Evolutionary conservation across 257 asterid genomes (phyloP).

Genomic region (Gynochthodes officinalis): DNA sequence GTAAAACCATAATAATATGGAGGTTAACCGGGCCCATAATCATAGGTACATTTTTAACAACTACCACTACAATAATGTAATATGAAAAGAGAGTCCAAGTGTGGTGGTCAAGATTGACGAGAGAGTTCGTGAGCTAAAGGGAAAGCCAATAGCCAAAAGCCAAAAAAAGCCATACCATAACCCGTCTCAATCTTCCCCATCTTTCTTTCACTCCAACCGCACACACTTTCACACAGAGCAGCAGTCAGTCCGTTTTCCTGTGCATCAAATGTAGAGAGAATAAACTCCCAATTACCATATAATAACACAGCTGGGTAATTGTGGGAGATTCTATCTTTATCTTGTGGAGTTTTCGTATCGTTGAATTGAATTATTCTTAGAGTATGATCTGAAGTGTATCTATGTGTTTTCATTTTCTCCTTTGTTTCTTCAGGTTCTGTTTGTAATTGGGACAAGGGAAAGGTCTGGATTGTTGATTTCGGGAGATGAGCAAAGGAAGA

Average conservation of each 20-base stretch:
- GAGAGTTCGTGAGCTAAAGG: slow-evolving; percentile 39
- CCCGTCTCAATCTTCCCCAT: neutral
- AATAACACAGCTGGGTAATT: slow-evolving; percentile 11
- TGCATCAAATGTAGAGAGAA: slow-evolving; percentile 18
- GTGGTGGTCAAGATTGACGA: slow-evolving; percentile 38
- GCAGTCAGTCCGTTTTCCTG: no score
- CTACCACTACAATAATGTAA: slow-evolving; percentile 11
- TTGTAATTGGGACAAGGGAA: neutral
- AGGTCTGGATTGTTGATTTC: slow-evolving; percentile 4
- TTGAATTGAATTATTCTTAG: slow-evolving; percentile 10
- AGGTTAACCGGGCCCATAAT: neutral
- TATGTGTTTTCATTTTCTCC: slow-evolving; percentile 14
- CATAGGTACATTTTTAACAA: neutral
- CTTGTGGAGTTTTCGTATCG: neutral
- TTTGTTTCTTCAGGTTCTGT: slow-evolving; percentile 12
- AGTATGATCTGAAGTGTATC: slow-evolving; percentile 1
- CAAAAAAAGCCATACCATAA: slow-evolving; percentile 7
- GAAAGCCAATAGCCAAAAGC: slow-evolving; percentile 16
- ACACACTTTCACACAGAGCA: no score
- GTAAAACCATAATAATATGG: neutral
- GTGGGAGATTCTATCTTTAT: neutral
- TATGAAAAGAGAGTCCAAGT: slow-evolving; percentile 30
- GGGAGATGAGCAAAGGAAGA: slow-evolving; percentile 65
- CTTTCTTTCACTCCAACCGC: no score
- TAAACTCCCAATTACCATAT: neutral